Conservation (phyloP, 768 basidiomycete species). For the Filobasidium floriforme region DNA sequence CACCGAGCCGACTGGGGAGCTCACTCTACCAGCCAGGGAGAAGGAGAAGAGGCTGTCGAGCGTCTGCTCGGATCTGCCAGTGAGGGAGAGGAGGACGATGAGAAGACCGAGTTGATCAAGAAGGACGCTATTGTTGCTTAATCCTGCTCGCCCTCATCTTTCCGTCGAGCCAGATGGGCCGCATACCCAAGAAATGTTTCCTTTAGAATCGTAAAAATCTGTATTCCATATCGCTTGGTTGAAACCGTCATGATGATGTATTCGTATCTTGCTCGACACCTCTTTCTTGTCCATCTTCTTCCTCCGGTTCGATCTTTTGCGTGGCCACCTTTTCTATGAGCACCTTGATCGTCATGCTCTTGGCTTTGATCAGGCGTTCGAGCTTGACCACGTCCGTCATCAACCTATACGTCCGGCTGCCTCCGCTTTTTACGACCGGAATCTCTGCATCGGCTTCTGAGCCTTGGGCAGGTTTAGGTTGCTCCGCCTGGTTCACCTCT, state of each 20-base stretch:
- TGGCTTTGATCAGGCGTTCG: slow-evolving; percentile 21
- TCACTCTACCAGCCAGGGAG: neutral
- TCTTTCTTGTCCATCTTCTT: neutral
- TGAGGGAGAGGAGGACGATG: no score
- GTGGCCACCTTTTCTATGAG: slow-evolving; percentile 11
- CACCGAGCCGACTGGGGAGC: neutral
- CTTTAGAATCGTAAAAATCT: no score
- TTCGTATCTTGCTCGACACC: neutral
- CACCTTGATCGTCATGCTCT: slow-evolving; percentile 15
- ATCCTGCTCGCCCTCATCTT: no score
- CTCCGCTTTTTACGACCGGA: neutral
- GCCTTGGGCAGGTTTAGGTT: neutral
- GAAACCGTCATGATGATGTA: neutral
- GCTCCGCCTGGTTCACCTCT: slow-evolving; percentile 8
- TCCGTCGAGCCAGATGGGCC: no score
- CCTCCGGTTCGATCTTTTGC: neutral
- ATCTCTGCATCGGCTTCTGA: neutral
- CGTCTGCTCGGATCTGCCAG: no score
- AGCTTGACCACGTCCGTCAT: slow-evolving; percentile 17
- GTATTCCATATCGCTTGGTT: neutral
- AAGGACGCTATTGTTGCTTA: no score
- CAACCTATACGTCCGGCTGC: slow-evolving; percentile 5
- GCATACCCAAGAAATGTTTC: no score
- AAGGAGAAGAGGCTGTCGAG: neutral
- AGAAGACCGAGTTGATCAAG: no score